phyloP scores from a whole-genome alignment of 805 yeast genomes.

The Debaryomyces prosopidis region DNA sequence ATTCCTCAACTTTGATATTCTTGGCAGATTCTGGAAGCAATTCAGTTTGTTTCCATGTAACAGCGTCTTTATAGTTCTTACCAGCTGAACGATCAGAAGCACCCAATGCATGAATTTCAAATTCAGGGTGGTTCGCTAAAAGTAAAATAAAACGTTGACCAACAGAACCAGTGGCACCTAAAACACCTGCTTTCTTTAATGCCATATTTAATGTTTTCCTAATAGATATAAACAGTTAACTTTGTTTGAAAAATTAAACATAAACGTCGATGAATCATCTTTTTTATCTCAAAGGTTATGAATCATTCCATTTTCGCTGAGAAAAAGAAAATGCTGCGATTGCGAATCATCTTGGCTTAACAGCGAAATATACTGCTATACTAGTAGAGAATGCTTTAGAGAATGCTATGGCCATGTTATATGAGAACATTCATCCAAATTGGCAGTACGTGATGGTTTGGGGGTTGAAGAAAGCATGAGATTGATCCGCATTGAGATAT shows the following conservation, averaged over 20 bases:
- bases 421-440: no score
- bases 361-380: no score
- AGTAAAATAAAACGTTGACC: constrained; percentile 93
- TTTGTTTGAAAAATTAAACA: background rate
- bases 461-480: no score
- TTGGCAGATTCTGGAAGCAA: constrained; percentile 71
- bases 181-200: constrained; percentile 71
- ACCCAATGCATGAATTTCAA: constrained; percentile 81
- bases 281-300: background rate
- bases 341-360: no score
- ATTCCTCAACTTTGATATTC: constrained; percentile 68
- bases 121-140: constrained; percentile 84
- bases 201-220: constrained; percentile 16
- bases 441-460: no score
- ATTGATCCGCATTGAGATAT: no score
- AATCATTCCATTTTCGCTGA: background rate
- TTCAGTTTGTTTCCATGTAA: constrained; percentile 90
- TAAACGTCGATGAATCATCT: background rate
- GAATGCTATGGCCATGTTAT: no score
- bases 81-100: constrained; percentile 96
- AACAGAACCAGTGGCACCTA: constrained; percentile 97
- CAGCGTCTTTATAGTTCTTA: constrained; percentile 79
- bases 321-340: background rate
- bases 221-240: background rate
- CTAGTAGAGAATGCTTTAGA: no score